Evolutionary conservation across 768 basidiomycete genomes (phyloP), one percentile per base, ranked within the genome.

Genomic region (Melanogaster broomeanus): DNA sequence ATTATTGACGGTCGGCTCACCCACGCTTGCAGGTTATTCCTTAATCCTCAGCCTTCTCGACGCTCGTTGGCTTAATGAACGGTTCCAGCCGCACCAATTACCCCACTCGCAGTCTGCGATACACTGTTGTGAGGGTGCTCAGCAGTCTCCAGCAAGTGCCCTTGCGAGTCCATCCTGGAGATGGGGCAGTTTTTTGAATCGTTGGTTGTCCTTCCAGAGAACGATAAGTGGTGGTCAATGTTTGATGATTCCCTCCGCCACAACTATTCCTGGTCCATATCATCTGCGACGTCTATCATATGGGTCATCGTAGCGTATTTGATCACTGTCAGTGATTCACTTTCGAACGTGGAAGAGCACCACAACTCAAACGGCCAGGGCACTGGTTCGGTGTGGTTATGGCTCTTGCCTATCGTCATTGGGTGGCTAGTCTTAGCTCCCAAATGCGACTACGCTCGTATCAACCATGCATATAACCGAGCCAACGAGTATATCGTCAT

Each of bases 301-400:
- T 80, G 76, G 76, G 77, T 78, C 3, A 49, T 75, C 33, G 59
- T 78, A 6, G 76, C 78, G 1, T 78, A 77, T 48, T 24, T 63
- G 24, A 42, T 62, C 10, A 62, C 51, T 4, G 58, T 63, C 22
- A 27, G 45, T 3, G 49, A 57, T 35, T 63, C 60, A 16, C 45
- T 58, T 40, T 53, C 51, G 27, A 59, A 42, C 27, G 42, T 68
- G 3, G 33, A 22, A 10, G 49, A 55, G 3, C 34, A 60, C 16
- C 55, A 74, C 2, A 59, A 68, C 25, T 61, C 66, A 1, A 72
- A 65, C 30, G 75, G 75, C 0, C 67, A 74, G 45, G 71, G 66
- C 19, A 70, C 73, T 7, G 75, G 72, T 4, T 70, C 71, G 2
- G 58, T 72, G 15, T 79, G 74, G 75, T 55, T 77, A 7, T 79